Evolutionary conservation across 1,284 basidiomycete genomes (phyloP).

Genomic region (Sphagnurus paluster): DNA sequence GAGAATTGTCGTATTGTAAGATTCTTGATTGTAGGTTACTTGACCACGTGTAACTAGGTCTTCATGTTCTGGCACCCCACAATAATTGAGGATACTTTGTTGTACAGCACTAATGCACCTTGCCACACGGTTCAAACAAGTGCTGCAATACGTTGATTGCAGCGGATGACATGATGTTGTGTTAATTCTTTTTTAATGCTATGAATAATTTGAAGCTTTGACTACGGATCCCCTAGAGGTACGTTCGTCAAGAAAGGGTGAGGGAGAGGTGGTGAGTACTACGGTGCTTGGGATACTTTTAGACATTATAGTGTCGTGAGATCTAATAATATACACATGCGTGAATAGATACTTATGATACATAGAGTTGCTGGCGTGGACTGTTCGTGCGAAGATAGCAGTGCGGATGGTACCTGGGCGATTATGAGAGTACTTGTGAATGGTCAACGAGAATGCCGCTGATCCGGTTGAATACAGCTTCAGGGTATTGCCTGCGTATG

Average conservation of each 20-base stretch:
- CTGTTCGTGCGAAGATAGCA: conserved; percentile 2
- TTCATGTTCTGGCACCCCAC: too few relatives aligned
- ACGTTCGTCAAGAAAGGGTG: conserved; percentile 1
- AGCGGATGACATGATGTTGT: too few relatives aligned
- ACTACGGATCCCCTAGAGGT: too few relatives aligned
- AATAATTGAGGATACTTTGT: too few relatives aligned
- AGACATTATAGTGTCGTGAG: not conserved
- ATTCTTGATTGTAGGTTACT: too few relatives aligned
- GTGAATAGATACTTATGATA: conserved; percentile 12
- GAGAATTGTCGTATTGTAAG: conserved; percentile 14
- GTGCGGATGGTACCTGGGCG: conserved; percentile 1
- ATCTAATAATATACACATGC: conserved; percentile 9
- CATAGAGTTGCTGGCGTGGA: conserved; percentile 4
- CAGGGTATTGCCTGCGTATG: conserved; percentile 64
- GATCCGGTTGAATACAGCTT: conserved; percentile 67
- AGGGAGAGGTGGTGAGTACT: conserved; percentile 9
- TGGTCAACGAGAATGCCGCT: conserved; percentile 64
- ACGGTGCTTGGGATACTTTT: conserved; percentile 9
- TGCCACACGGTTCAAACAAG: too few relatives aligned
- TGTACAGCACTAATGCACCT: too few relatives aligned
- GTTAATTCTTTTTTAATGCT: too few relatives aligned
- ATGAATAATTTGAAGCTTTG: not conserved
- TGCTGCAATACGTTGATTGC: too few relatives aligned
- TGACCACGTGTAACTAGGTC: too few relatives aligned
- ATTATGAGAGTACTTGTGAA: conserved; percentile 29